Base-by-base conservation (phyloP, 371 early-diverging fungal species). In the Mortierella sp. region DNA sequence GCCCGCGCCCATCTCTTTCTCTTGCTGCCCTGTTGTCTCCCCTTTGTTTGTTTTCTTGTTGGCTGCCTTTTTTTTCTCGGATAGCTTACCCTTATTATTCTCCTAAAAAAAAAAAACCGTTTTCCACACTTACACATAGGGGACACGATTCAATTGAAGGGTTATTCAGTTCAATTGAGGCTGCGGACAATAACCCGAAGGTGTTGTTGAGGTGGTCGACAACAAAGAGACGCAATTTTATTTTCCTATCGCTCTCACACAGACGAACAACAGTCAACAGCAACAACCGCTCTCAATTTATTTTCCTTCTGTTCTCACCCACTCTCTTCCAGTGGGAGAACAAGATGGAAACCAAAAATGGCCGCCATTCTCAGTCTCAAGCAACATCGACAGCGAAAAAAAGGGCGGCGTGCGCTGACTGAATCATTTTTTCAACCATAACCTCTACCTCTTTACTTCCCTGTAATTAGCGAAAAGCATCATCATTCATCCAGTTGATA, bases 261-360 rank as follows among this genome's bases (percentile, higher is more conserved):
- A 28, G 28, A 72, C 48, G 19, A 26, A 28, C 55, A 53, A 31
- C 26, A 16, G 31, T 4, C n/a, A 26, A 44, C 44, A 11, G 3
- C n/a, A 28, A 46, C 21, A 21, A 71, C 57, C 28, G 67, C 67
- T 67, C 67, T 24, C 67, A 67, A 40, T 37, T 67, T 67, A 37
- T 40, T 40, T 67, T 67, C 67, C 43, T 67, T 67, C 40, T 24
- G 24, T 59, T 34, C 31, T 61, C n/a, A n/a, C 54, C 10, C n/a
- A 50, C 54, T 21, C 53, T 40, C 43, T 34, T 61, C 31, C 5
- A 31, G 1, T 28, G 61, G 1, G 50, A 53, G 21, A 37, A 55
- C 31, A 51, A 72, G 34, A 48, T 51, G 72, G 34, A 54, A 72
- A 53, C 74, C 74, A 61, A 54, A 64, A 74, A 64, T 74, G 74